Evolutionary conservation across 495 filamentous ascomycete genomes (phyloP).

Genomic region (Aspergillus sclerotiicarbonarius): DNA sequence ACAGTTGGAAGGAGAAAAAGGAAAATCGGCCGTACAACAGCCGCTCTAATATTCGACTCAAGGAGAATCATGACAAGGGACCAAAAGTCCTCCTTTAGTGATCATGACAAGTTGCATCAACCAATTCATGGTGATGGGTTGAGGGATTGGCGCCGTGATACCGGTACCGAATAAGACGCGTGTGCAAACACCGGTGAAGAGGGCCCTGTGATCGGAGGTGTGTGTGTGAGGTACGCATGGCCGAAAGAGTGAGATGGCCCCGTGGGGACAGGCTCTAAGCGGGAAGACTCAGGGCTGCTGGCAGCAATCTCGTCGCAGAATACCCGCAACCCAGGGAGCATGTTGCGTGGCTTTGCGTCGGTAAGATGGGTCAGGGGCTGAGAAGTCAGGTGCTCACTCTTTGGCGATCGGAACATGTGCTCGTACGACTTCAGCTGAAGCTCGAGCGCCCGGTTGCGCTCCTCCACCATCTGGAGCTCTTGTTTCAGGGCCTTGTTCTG

Average conservation of each 20-base stretch:
- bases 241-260: slow-evolving; percentile 33
- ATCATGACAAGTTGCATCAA: neutral
- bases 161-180: slow-evolving; percentile 28
- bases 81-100: neutral
- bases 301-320: slow-evolving; percentile 42
- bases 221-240: slow-evolving; percentile 31
- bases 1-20: slow-evolving; percentile 3
- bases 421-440: slow-evolving; percentile 44
- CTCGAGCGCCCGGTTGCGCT: slow-evolving; percentile 41
- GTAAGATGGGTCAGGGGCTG: slow-evolving; percentile 28
- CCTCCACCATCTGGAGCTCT: slow-evolving; percentile 38
- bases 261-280: slow-evolving; percentile 27
- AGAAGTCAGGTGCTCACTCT: slow-evolving; percentile 33
- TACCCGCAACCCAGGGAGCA: slow-evolving; percentile 39
- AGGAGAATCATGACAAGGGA: slow-evolving; percentile 15
- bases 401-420: slow-evolving; percentile 42
- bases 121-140: slow-evolving; percentile 27
- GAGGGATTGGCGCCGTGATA: slow-evolving; percentile 33
- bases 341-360: slow-evolving; percentile 35
- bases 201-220: slow-evolving; percentile 38
- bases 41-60: slow-evolving; percentile 16
- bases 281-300: slow-evolving; percentile 24
- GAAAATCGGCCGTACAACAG: neutral
- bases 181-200: slow-evolving; percentile 39
- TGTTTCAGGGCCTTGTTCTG: slow-evolving; percentile 39